These are phyloP conservation scores for Podila epigama DNA, from an alignment of 192 early-diverging fungal species.

Conservation along the genomic window DNA sequence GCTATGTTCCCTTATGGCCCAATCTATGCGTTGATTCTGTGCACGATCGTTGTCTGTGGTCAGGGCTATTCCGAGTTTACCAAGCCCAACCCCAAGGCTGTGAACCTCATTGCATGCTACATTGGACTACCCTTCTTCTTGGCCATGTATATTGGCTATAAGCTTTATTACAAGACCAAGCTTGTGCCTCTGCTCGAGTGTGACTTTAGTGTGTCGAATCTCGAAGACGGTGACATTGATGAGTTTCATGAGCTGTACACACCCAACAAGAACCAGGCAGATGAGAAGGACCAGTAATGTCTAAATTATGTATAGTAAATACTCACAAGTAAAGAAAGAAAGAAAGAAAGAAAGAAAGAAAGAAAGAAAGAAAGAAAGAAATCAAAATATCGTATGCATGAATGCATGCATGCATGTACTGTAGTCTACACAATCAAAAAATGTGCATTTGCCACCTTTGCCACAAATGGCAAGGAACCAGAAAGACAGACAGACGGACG, in stretches of 20 bases:
- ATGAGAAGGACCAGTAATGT: conserved; percentile 42
- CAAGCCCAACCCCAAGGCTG: conserved; percentile 63
- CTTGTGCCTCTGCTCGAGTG: conserved; percentile 66
- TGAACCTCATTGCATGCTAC: conserved; percentile 64
- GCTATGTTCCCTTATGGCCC: conserved; percentile 79
- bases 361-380: too few relatives aligned
- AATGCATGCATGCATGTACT: too few relatives aligned
- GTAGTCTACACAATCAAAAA: too few relatives aligned
- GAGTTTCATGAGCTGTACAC: conserved; percentile 43
- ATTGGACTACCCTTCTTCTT: conserved; percentile 71
- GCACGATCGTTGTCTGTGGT: conserved; percentile 66
- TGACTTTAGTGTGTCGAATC: conserved; percentile 60
- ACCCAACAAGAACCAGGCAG: conserved; percentile 39
- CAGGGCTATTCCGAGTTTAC: conserved; percentile 69
- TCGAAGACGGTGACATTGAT: conserved; percentile 46
- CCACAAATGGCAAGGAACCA: too few relatives aligned
- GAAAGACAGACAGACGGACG: too few relatives aligned
- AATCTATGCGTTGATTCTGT: conserved; percentile 72
- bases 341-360: too few relatives aligned
- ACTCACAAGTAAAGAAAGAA: too few relatives aligned
- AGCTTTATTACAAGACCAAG: conserved; percentile 68
- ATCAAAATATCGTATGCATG: too few relatives aligned
- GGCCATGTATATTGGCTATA: conserved; percentile 67
- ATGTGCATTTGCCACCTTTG: too few relatives aligned
- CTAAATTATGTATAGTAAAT: too few relatives aligned